A percentile compares a stretch with the other conserved stretches of the same genome.
These are phyloP conservation scores for Pecoramyces ruminantium DNA, from an alignment of 192 early-diverging fungal genomes.

Conservation along the genomic window DNA sequence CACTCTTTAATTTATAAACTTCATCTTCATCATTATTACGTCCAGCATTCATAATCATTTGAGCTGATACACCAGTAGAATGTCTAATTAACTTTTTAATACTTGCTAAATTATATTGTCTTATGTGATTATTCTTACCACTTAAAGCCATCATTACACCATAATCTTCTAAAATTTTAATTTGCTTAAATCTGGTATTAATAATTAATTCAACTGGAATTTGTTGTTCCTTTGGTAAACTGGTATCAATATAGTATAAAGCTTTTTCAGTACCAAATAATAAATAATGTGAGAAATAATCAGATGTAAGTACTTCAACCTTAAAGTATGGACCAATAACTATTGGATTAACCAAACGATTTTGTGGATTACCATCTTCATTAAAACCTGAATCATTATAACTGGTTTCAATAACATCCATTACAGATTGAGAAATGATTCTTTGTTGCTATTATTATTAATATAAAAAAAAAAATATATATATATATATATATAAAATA, in stretches of 20 bases:
- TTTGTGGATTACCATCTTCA: background rate
- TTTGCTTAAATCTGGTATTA: slow-evolving; percentile 35
- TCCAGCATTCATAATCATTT: slow-evolving; percentile 13
- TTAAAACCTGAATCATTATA: background rate
- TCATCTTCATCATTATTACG: background rate
- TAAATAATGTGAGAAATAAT: slow-evolving; percentile 24
- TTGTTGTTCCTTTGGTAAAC: slow-evolving; percentile 9
- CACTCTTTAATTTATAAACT: background rate
- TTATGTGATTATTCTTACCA: slow-evolving; percentile 37
- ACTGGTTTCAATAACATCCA: background rate
- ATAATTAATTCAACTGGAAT: slow-evolving; percentile 25
- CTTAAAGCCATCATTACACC: slow-evolving; percentile 34
- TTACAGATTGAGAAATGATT: background rate
- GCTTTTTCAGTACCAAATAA: slow-evolving; percentile 32
- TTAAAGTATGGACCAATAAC: slow-evolving; percentile 13
- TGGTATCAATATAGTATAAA: slow-evolving; percentile 30
- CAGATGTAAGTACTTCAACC: slow-evolving; percentile 23
- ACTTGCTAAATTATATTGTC: slow-evolving; percentile 33
- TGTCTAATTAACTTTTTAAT: slow-evolving; percentile 29
- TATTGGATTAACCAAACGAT: slow-evolving; percentile 3
- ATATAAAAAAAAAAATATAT: no score
- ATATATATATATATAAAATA: no score
- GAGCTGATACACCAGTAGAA: slow-evolving; percentile 12
- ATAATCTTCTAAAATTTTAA: slow-evolving; percentile 33
- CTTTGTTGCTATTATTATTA: background rate